Base-by-base conservation (phyloP, 139 green algal genomes). In the Chlamydomonas sp. region DNA sequence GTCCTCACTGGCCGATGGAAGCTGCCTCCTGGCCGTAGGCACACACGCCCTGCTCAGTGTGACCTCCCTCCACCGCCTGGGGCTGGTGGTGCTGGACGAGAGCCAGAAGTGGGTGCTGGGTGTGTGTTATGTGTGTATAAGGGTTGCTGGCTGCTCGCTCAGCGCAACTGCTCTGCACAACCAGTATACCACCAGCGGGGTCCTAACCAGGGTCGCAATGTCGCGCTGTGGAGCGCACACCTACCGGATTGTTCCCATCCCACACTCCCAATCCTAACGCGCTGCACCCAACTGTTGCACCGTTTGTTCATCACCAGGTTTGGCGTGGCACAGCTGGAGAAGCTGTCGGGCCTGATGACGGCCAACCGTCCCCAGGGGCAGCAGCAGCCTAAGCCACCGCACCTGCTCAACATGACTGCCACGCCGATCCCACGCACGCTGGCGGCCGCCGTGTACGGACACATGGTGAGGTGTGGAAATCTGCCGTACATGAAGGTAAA, bases 381-480 rank as follows among this genome's bases (percentile, higher is more conserved):
- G 31, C 31, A 49, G 31, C 31, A 49, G 31, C 31, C 31, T 49
- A 49, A 49, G 31, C 31, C 31, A 49, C 31, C 31, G 31, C 98
- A 99, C 88, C 89, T 98, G 31, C 93, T 99, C 74, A 91, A 95
- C 89, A 99, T 99, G 97, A 96, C 94, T 0, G 98, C 98, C 18
- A 99, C 98, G 5, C 98, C 98, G 90, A 99, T 99, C 79, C 98
- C 98, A 0, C 94, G 98, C 78, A 98, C 95, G 9, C 89, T 99
- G 58, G 97, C 97, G 5, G 93, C 99, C 60, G 93, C 95, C 0
- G 67, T 91, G 12, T 92, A 96, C 63, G 96, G 96, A 4, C 94
- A 96, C 86, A 92, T 97, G 82, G 59, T 93, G 80, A 49, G 31
- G 31, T 49, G 31, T 49, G 31, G 31, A 49, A 49, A 49, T 49